Evolutionary conservation across 768 basidiomycete species (phyloP), one percentile per base, ranked within the genome.

Genomic region (Tricholoma matsutake): DNA sequence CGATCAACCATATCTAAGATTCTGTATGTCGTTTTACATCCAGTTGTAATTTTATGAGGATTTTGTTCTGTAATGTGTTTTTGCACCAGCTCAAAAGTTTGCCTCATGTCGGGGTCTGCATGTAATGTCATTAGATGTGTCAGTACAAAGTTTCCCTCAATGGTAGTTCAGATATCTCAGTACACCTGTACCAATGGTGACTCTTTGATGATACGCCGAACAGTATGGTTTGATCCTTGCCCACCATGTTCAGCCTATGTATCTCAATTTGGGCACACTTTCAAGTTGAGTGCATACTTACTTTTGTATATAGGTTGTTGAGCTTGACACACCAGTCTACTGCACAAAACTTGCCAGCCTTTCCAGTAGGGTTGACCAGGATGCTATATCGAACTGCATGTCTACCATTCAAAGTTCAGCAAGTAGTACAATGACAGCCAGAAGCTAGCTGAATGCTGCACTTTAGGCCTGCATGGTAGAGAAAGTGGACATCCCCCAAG

Each of bases 251-350:
- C 28, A 22, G 20, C 16, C 18, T 47, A 22, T 20, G 2, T 22
- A 47, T 22, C 20, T 22, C 20, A 47, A 11, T 43, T 6, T 43
- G 22, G 2, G 41, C 14, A 43, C n/a, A 16, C 41, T 43, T 35
- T 9, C 8, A 4, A 41, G 4, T n/a, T 43, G 9, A 20, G 8
- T 47, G 20, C 22, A 70, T 25, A 25, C 22, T 25, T 25, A 25
- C 73, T 62, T 77, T 77, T 8, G 67, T 71, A 18, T 68, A 73
- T 1, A 74, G 64, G 55, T 76, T 75, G 25, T 71, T 64, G 0
- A 65, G 60, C 54, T 77, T 74, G n/a, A 73, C 62, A 2, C 63
- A 14, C 75, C 74, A 75, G 54, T 77, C 75, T 10, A 73, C 65
- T 7, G 57, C 69, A 1, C 66, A 64, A 57, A 70, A 76, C 3